phyloP scores from a whole-genome alignment of 2,329 filamentous ascomycete species.

The Cladosporium austrohemisphaericum region DNA sequence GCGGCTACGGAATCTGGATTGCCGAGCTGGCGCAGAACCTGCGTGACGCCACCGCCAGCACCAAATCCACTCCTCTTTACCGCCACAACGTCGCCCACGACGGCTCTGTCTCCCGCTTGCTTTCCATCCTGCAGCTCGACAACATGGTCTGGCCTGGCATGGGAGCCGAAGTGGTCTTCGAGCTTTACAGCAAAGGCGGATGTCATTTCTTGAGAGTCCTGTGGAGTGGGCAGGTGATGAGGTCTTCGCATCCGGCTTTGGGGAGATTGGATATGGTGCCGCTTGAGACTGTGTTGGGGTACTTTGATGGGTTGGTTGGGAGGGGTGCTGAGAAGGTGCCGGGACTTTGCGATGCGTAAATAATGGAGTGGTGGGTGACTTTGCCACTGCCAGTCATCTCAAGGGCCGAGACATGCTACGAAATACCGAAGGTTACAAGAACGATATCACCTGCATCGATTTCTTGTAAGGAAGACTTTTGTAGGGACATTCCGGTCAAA shows the following conservation, averaged over 20 bases:
- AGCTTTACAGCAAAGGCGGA: slow-evolving; percentile 57
- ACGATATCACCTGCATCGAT: too few relatives aligned
- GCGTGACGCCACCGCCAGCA: slow-evolving; percentile 38
- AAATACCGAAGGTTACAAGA: too few relatives aligned
- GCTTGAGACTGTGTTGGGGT: slow-evolving; percentile 59
- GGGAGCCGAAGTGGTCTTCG: slow-evolving; percentile 75
- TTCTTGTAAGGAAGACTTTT: too few relatives aligned
- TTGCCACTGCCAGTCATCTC: too few relatives aligned
- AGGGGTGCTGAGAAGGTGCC: slow-evolving; percentile 41
- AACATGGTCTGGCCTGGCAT: slow-evolving; percentile 82
- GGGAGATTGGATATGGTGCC: slow-evolving; percentile 69
- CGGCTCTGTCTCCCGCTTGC: slow-evolving; percentile 63
- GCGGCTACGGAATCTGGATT: slow-evolving; percentile 67
- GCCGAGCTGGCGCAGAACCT: slow-evolving; percentile 68
- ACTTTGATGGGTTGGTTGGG: slow-evolving; percentile 70
- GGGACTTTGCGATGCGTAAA: slow-evolving; percentile 30
- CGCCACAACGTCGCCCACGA: slow-evolving; percentile 79
- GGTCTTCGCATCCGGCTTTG: slow-evolving; percentile 65
- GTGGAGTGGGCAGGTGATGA: slow-evolving; percentile 64
- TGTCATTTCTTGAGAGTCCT: slow-evolving; percentile 60
- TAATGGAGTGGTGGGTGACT: too few relatives aligned
- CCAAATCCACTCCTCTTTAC: slow-evolving; percentile 48
- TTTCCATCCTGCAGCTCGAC: slow-evolving; percentile 68
- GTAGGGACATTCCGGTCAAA: too few relatives aligned
- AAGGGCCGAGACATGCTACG: too few relatives aligned